These are phyloP conservation scores for Neurospora sp. DNA, from an alignment of 495 filamentous ascomycete genomes.

Conservation along the genomic window DNA sequence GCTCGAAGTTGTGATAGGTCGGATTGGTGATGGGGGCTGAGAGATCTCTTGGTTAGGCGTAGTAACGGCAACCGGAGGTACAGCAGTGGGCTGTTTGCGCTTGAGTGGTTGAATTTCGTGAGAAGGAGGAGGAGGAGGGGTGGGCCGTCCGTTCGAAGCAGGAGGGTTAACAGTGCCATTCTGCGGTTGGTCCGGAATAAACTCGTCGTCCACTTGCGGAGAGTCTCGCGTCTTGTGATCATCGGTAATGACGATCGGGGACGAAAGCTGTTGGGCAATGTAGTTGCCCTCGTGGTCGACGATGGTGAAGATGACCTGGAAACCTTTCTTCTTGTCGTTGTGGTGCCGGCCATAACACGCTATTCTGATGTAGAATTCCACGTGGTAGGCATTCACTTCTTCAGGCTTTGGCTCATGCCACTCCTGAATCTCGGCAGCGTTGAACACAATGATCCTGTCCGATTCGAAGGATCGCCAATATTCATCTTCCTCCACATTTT, in stretches of 20 bases:
- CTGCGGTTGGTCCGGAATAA: background rate
- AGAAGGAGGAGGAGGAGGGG: background rate
- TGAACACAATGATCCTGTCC: constrained; percentile 83
- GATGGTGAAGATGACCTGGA: constrained; percentile 88
- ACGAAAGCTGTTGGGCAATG: constrained; percentile 74
- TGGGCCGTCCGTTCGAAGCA: background rate
- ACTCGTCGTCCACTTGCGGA: background rate
- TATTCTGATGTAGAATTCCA: constrained; percentile 87
- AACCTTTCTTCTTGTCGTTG: constrained; percentile 70
- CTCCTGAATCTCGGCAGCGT: constrained; percentile 81
- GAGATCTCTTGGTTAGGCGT: background rate
- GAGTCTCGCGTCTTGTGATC: constrained; percentile 70
- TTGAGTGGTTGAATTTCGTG: background rate
- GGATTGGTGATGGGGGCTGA: background rate
- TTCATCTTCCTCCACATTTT: constrained; percentile 76
- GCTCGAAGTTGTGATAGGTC: background rate
- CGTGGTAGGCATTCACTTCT: constrained; percentile 50
- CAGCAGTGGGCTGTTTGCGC: background rate
- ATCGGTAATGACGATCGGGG: constrained; percentile 89
- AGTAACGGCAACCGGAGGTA: background rate
- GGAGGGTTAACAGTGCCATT: background rate
- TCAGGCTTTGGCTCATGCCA: constrained; percentile 50
- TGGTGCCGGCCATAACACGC: constrained; percentile 96
- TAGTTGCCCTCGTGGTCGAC: constrained; percentile 66
- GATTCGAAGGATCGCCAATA: constrained; percentile 67